These are phyloP conservation scores for Climacium dendroides DNA, from an alignment of 225 moss, liverwort and hornwort species.

Conservation along the genomic window DNA sequence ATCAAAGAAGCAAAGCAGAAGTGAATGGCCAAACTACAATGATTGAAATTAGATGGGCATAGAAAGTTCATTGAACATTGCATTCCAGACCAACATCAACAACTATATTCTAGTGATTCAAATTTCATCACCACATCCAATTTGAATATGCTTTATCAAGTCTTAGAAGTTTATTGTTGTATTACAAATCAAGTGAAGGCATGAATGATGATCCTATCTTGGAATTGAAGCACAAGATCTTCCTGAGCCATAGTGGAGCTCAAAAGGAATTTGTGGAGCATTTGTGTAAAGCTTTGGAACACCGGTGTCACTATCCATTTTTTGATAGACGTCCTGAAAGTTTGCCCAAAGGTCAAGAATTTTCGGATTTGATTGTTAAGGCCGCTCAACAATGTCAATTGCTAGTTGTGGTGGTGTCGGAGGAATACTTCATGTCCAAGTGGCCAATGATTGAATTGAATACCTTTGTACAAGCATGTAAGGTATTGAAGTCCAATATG, in stretches of 20 bases:
- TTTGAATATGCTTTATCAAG: not conserved
- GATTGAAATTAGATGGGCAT: no score
- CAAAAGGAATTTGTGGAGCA: not conserved
- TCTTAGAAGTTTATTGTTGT: not conserved
- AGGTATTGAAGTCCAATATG: not conserved
- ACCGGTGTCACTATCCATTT: not conserved
- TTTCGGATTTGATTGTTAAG: not conserved
- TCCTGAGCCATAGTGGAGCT: not conserved
- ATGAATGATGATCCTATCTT: rapidly evolving
- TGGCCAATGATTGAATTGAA: not conserved
- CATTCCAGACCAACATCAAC: no score
- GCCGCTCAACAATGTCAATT: not conserved
- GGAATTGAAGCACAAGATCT: not conserved
- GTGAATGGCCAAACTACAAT: no score
- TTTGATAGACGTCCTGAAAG: not conserved
- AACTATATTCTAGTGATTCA: no score
- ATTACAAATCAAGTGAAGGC: not conserved
- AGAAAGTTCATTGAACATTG: no score
- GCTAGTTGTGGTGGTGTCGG: not conserved
- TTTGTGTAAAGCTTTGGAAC: not conserved
- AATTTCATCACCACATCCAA: no score
- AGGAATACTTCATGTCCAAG: not conserved
- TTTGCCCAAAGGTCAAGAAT: not conserved
- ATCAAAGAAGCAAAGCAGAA: no score
- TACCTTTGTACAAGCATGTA: not conserved